phyloP scores from a whole-genome alignment of 441 rosid species.

The Arabidopsis lyrata region DNA sequence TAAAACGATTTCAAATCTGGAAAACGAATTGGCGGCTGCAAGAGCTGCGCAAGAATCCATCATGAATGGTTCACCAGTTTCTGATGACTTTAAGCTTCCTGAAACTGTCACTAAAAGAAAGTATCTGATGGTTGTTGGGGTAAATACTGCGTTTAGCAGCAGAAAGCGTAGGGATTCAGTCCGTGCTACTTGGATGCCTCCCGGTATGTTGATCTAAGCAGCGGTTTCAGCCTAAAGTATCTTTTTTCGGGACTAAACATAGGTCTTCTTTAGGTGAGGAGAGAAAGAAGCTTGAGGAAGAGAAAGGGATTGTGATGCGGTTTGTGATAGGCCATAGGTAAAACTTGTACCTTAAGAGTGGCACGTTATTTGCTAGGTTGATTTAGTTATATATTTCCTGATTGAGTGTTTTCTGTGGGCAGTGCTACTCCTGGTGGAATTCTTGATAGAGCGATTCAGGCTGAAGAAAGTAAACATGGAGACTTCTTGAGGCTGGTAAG shows the following conservation, averaged over 20 bases:
- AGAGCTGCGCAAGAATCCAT: slow-evolving; percentile 87
- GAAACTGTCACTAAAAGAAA: slow-evolving; percentile 66
- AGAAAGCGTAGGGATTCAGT: slow-evolving; percentile 93
- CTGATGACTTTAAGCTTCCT: slow-evolving; percentile 61
- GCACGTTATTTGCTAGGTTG: not conserved
- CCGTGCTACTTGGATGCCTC: slow-evolving; percentile 97
- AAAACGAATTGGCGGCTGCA: slow-evolving; percentile 88
- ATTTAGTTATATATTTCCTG: slow-evolving; percentile 2
- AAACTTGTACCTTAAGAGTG: not conserved
- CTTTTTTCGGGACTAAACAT: slow-evolving; percentile 27
- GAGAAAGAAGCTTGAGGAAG: slow-evolving; percentile 88
- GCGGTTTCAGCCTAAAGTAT: slow-evolving; percentile 1
- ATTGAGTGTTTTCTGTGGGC: slow-evolving; percentile 25
- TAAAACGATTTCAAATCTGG: slow-evolving; percentile 79
- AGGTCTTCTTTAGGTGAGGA: slow-evolving; percentile 60
- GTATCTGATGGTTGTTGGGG: slow-evolving; percentile 85
- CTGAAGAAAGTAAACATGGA: slow-evolving; percentile 86
- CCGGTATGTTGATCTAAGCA: slow-evolving; percentile 55
- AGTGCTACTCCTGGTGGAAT: slow-evolving; percentile 93
- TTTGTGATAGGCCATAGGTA: slow-evolving; percentile 97
- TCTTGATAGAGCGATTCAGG: slow-evolving; percentile 92
- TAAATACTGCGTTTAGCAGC: slow-evolving; percentile 94
- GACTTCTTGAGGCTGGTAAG: slow-evolving; percentile 92
- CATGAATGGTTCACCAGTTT: slow-evolving; percentile 78
- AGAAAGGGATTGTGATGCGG: slow-evolving; percentile 89